Base-by-base conservation (phyloP, 805 yeast species). In the Candida palmyrensis region DNA sequence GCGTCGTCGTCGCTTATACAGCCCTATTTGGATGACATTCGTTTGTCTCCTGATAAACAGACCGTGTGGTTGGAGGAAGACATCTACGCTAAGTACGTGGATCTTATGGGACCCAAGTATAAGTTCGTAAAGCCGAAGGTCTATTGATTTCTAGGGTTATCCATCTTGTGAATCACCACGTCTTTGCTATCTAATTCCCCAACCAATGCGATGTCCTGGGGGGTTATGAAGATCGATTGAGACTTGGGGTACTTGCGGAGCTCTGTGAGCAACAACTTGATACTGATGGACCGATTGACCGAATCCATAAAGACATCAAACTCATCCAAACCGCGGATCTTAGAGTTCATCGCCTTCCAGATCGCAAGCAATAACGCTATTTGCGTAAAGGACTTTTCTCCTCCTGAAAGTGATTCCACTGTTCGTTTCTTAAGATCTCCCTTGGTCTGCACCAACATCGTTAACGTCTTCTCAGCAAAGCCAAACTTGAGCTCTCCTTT, bases 231-330 rank as follows among this genome's bases (percentile, higher is more conserved):
- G 5, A 90, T 80, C 1, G 95, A 82, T 57, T 90, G 98, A 1
- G 89, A 77, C 40, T 77, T 71, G 0, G 80, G 71, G 36, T 77
- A 73, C 30, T 70, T 69, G 6, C 77, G 59, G 19, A 89, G 71
- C 43, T 86, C 83, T 17, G 73, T 72, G 30, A 88, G 63, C 52
- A 92, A 78, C 41, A 89, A 59, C 30, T 75, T 69, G 51, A 92
- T 77, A 39, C 95, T 87, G 33, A 83, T 74, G 28, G 80, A 71
- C 43, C 98, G 72, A 52, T 89, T 88, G 12, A 87, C 85, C 30
- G 87, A 86, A 56, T 92, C 99, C 98, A 92, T 92, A 49, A 80
- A 92, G 14, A 92, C 98, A 59, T 92, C 99, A 55, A 84, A 92
- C 57, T 92, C 99, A 58, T 92, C 99, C 39, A 92, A 62, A 0